These are phyloP conservation scores for Linum tenue DNA, from an alignment of 345 rosid genomes.

Conservation along the genomic window DNA sequence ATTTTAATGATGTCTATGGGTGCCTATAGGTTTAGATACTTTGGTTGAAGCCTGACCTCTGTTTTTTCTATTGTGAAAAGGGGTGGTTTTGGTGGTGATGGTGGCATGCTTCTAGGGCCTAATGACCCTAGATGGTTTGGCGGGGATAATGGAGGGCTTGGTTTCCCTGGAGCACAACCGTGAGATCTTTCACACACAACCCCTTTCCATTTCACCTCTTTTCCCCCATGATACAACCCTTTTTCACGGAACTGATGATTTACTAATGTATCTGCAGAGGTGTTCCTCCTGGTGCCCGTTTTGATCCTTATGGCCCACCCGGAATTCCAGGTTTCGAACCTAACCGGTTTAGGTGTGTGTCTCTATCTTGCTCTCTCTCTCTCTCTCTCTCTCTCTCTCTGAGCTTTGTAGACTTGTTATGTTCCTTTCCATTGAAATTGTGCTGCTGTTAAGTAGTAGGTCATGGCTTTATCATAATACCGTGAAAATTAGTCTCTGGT, in stretches of 20 bases:
- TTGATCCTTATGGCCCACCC: conserved; percentile 89
- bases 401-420: neutral
- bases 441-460: neutral
- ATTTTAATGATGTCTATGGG: neutral
- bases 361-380: neutral
- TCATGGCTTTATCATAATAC: too few species aligned
- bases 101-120: conserved; percentile 65
- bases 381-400: neutral
- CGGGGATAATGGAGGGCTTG: neutral
- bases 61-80: conserved; percentile 19
- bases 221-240: too few species aligned
- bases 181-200: neutral
- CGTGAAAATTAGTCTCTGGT: too few species aligned
- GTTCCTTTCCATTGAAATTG: neutral
- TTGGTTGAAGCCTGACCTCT: neutral
- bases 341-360: conserved; percentile 54
- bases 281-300: conserved; percentile 86
- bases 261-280: conserved; percentile 37
- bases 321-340: conserved; percentile 82
- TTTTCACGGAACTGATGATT: conserved; percentile 2
- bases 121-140: neutral
- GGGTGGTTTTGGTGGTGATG: conserved; percentile 44
- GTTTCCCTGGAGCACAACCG: conserved; percentile 1
- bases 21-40: neutral
- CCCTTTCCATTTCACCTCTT: neutral